phyloP scores from a whole-genome alignment of 768 basidiomycete species.

The Termitomyces sp. region DNA sequence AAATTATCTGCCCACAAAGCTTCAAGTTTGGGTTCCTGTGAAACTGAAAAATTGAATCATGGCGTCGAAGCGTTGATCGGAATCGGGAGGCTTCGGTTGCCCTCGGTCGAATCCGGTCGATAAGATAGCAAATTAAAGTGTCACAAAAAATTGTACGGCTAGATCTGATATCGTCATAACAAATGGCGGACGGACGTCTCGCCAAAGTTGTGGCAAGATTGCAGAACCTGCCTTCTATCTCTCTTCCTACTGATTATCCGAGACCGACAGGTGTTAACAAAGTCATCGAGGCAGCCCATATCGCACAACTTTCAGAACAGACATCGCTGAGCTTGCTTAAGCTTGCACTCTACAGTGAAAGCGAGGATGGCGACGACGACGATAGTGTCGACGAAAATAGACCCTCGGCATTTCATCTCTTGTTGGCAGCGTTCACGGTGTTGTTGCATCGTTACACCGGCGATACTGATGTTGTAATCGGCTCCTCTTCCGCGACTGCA shows the following conservation, averaged over 20 bases:
- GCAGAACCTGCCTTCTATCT: constrained; percentile 81
- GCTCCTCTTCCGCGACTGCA: constrained; percentile 73
- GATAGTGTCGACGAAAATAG: constrained; percentile 31
- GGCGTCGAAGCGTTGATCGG: not conserved
- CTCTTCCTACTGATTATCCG: constrained; percentile 94
- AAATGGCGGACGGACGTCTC: constrained; percentile 43
- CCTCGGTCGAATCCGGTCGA: not conserved
- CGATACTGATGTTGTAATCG: constrained; percentile 90
- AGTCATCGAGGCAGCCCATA: constrained; percentile 80
- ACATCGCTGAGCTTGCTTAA: constrained; percentile 77
- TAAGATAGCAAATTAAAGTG: not conserved
- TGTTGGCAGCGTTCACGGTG: constrained; percentile 88
- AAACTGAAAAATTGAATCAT: no score
- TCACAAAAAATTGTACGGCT: not conserved
- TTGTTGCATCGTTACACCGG: constrained; percentile 93
- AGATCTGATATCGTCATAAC: not conserved
- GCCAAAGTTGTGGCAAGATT: constrained; percentile 59
- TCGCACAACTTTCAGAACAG: constrained; percentile 65
- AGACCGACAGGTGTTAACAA: constrained; percentile 67
- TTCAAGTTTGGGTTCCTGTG: no score
- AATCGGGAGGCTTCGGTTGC: not conserved
- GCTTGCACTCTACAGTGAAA: constrained; percentile 70
- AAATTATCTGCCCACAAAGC: no score
- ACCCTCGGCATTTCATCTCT: constrained; percentile 86
- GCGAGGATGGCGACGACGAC: constrained; percentile 46